Percentiles rank a stretch among this genome's conserved stretches.
phyloP scores from a whole-genome alignment of 305 asterid genomes.

The Fraxinus paxiana region DNA sequence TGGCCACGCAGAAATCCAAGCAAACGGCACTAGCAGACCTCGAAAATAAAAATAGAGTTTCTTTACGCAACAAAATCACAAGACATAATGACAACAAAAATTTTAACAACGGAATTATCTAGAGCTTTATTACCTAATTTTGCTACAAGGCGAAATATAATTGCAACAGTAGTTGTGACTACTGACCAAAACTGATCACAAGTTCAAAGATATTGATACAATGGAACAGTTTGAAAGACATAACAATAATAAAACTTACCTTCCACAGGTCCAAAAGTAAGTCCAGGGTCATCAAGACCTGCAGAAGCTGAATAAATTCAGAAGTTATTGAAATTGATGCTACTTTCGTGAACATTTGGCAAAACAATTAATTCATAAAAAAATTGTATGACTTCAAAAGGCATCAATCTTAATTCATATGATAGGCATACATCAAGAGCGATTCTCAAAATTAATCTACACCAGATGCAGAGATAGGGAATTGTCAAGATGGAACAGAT shows the following conservation, averaged over 20 bases:
- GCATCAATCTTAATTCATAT: neutral
- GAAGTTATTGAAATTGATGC: constrained; percentile 17
- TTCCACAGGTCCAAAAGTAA: constrained; percentile 77
- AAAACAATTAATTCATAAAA: neutral
- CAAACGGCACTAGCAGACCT: neutral
- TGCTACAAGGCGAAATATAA: neutral
- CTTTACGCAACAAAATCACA: neutral
- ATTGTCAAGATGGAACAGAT: neutral
- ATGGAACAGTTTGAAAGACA: neutral
- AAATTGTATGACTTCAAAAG: neutral
- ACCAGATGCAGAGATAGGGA: neutral
- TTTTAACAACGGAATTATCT: neutral
- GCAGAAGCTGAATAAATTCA: constrained; percentile 26
- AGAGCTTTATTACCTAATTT: neutral
- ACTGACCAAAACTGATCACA: neutral
- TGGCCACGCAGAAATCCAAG: neutral
- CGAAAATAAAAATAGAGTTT: neutral
- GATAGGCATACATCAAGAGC: neutral
- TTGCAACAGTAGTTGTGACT: too few species aligned
- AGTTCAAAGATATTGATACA: neutral
- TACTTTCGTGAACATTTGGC: neutral
- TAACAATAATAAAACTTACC: constrained; percentile 35
- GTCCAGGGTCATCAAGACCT: constrained; percentile 71
- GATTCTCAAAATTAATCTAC: neutral
- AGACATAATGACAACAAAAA: neutral